A percentile compares a stretch with the other conserved stretches of the same genome.
These are phyloP conservation scores for Chrysanthemum seticuspe DNA, from an alignment of 129 eudicot species.

Conservation along the genomic window DNA sequence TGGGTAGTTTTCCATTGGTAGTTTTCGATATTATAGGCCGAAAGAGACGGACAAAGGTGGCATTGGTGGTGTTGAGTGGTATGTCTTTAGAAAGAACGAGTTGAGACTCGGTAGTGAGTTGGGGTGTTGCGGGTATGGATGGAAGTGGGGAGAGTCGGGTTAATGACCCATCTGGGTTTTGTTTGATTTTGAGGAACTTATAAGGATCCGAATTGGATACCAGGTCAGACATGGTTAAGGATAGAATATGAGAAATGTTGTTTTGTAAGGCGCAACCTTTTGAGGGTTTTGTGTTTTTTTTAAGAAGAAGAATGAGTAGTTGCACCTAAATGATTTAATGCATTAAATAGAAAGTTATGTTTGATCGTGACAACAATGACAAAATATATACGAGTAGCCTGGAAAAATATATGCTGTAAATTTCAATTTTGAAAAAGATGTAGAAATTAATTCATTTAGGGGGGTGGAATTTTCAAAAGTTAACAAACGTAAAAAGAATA, in stretches of 20 bases:
- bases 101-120: slow-evolving; percentile 27
- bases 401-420: no score
- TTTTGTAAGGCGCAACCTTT: no score
- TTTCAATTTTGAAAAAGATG: no score
- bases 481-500: no score
- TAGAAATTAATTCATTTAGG: no score
- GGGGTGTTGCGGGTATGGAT: slow-evolving; percentile 41
- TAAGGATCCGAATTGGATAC: slow-evolving; percentile 46
- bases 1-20: slow-evolving; percentile 50
- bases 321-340: slow-evolving; percentile 17
- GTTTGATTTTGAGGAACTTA: slow-evolving; percentile 54
- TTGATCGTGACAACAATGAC: no score
- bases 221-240: slow-evolving; percentile 37
- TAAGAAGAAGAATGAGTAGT: slow-evolving; percentile 8
- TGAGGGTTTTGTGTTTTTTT: background rate
- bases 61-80: slow-evolving; percentile 45
- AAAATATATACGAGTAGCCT: no score
- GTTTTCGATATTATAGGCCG: slow-evolving; percentile 38
- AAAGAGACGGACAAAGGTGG: slow-evolving; percentile 74
- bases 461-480: no score
- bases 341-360: background rate
- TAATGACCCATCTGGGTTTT: slow-evolving; percentile 71
- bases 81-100: slow-evolving; percentile 64
- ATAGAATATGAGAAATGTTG: no score
- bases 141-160: slow-evolving; percentile 44